Evolutionary conservation across 495 filamentous ascomycete species (phyloP), one percentile per base, ranked within the genome.

Genomic region (Hypoxylon lienhwacheense): DNA sequence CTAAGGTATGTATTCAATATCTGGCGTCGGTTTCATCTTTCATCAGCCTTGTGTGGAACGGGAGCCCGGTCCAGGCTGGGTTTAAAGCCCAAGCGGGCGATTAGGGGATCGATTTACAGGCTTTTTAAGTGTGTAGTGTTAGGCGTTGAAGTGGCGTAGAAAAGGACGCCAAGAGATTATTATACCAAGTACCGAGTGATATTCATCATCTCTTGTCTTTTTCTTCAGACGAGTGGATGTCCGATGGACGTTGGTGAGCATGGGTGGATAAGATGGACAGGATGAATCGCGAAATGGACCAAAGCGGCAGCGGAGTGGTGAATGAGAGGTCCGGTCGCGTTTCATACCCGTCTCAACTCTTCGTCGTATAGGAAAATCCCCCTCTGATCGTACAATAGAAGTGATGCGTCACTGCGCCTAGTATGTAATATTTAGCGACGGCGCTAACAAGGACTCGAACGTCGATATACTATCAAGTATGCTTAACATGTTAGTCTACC

Each of bases 311-410:
- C 28, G 24, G 36, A 29, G 39, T 44, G 32, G 41, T 37, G 46
- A 35, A 32, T 20, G 31, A 32, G 21, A 41, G 52, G 28, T 37
- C 41, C 40, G 43, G 46, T 25, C 35, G 24, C 29, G 58, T 61
- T 61, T 61, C 58, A 61, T 42, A 48, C 25, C 47, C 58, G 58
- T 61, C 58, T 61, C 58, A 55, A 61, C 44, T 41, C 26, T 15
- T 11, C 14, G 33, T 36, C 28, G 19, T 1, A 17, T n/a, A n/a
- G n/a, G n/a, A 42, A 16, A 25, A 32, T 31, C 34, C 28, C 33
- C 47, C 32, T 33, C 17, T 11, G 28, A 29, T 26, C 53, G 28
- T 46, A 17, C 25, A 53, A 47, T 37, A 35, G 6, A 41, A 41
- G 40, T 32, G 24, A 19, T 16, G n/a, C 16, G n/a, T 7, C 16